Base-by-base conservation (phyloP, 495 filamentous ascomycete genomes). In the Neurospora sublineolata region DNA sequence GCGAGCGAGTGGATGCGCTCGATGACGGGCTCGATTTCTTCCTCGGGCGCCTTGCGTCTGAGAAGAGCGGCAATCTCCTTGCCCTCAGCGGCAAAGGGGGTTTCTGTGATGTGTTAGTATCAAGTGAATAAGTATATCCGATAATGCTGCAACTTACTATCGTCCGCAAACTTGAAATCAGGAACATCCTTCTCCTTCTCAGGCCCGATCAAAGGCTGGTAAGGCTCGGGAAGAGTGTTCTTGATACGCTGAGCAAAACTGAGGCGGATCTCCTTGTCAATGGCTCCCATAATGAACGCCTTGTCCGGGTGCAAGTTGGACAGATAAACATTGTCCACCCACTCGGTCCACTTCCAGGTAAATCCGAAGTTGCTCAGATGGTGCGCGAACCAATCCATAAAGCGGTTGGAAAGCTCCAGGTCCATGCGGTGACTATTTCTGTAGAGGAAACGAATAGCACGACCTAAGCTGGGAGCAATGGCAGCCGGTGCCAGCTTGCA, bases 291-390 rank as follows among this genome's bases (percentile, higher is more conserved):
- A 58, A 99, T 96, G 80, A 98, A 97, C 6, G 94, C 91, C 82
- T 97, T 97, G 78, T 90, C 91, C 12, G 95, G 94, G 79, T 97
- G 89, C 20, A 95, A 80, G 52, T 89, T 81, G 0, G 93, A 85
- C 33, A 94, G 87, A 12, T 88, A 87, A 20, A 97, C 86, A 80
- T 98, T 93, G 44, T 96, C 93, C 71, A 91, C 87, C 95, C 95
- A 99, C 82, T 99, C 95, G 23, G 91, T 91, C 95, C 95, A 99
- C 82, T 98, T 98, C 95, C 95, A 99, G 4, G 96, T 95, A 76
- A 98, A 99, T 44, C 97, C 95, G 76, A 98, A 99, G 82, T 99
- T 99, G 80, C 93, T 97, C 75, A 99, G 79, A 83, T 99, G 95
- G 77, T 99, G 96, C 16, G 94, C 87, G 76, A 99, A 99, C 95